These are phyloP conservation scores for Rosa hybrid DNA, from an alignment of 331 rosid genomes.

Conservation along the genomic window DNA sequence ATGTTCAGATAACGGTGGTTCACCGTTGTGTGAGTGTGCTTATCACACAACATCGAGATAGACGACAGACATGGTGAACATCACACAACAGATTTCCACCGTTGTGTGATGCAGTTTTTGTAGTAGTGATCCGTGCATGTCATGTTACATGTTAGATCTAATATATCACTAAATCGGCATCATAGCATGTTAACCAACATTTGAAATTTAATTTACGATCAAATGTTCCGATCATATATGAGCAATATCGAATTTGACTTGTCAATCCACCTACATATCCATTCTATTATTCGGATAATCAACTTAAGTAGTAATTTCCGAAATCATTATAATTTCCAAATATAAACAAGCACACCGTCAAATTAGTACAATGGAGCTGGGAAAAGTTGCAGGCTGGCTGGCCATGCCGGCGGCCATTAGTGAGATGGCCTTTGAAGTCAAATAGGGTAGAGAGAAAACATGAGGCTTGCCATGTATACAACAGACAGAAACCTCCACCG, in stretches of 20 bases:
- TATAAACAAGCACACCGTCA: conserved; percentile 19
- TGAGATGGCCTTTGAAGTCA: conserved; percentile 21
- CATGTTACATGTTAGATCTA: neutral
- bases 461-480: conserved; percentile 27
- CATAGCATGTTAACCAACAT: neutral
- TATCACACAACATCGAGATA: too few species aligned
- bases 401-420: neutral
- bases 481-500: conserved; percentile 32
- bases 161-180: neutral
- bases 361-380: neutral
- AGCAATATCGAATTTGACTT: neutral
- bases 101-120: too few species aligned
- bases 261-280: neutral
- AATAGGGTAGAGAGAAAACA: conserved; percentile 12
- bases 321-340: neutral
- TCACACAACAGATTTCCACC: too few species aligned
- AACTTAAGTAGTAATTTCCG: neutral
- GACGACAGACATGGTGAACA: too few species aligned
- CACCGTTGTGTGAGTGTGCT: too few species aligned
- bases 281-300: neutral
- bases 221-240: neutral
- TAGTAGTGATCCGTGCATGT: neutral
- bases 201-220: neutral
- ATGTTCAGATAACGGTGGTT: too few species aligned
- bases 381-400: conserved; percentile 6